Conservation (phyloP, 2,329 filamentous ascomycete species). For the Aspergillus sp. region DNA sequence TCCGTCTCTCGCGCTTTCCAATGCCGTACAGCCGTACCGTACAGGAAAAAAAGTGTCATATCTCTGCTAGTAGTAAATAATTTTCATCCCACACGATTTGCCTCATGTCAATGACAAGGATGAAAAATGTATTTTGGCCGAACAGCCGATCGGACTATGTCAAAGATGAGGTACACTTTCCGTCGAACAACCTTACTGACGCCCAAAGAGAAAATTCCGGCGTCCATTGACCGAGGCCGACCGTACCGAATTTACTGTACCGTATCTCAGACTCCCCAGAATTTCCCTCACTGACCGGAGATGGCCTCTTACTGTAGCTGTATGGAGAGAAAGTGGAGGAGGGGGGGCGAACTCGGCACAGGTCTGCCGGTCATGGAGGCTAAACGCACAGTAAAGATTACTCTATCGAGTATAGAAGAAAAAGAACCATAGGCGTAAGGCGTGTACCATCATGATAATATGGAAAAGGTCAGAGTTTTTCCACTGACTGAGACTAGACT, state of each 20-base stretch:
- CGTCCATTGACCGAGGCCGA: neutral
- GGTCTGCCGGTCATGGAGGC: slow-evolving; percentile 20
- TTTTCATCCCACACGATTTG: neutral
- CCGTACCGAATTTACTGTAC: slow-evolving; percentile 3
- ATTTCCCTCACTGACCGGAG: neutral
- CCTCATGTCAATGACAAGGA: neutral
- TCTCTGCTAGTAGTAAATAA: neutral
- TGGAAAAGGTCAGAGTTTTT: slow-evolving; percentile 22
- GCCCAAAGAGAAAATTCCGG: neutral
- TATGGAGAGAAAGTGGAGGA: slow-evolving; percentile 7
- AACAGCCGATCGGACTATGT: neutral
- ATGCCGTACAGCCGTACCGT: slow-evolving; percentile 11
- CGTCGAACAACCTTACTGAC: neutral
- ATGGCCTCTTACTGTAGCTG: neutral
- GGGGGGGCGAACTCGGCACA: slow-evolving; percentile 24
- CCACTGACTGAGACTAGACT: slow-evolving; percentile 10
- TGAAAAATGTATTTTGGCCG: neutral
- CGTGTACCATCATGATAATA: slow-evolving; percentile 16
- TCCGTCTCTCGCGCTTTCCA: neutral
- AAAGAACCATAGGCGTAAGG: slow-evolving; percentile 16
- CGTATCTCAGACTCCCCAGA: slow-evolving; percentile 4
- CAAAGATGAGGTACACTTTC: neutral
- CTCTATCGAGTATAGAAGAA: slow-evolving; percentile 12
- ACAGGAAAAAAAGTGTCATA: neutral
- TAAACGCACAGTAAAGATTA: slow-evolving; percentile 13